Evolutionary conservation across 1,139 yeast genomes (phyloP).

Genomic region (Blastobotrys persicus): DNA sequence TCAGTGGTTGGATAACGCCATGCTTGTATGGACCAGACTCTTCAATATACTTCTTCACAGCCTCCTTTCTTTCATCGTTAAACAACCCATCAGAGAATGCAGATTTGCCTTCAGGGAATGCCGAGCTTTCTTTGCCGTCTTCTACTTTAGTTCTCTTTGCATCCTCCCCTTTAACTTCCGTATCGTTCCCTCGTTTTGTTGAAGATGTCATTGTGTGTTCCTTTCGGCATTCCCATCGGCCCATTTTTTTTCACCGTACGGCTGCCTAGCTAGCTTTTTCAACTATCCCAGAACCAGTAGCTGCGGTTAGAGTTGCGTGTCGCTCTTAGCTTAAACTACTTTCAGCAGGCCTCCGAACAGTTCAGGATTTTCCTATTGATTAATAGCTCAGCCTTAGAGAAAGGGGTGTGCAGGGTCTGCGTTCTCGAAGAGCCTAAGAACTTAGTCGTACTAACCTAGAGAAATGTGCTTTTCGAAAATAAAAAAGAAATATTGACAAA

Average conservation of each 20-base stretch:
- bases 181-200: background rate
- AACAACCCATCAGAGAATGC: constrained; percentile 16
- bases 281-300: too few species aligned
- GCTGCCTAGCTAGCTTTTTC: too few species aligned
- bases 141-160: constrained; percentile 1
- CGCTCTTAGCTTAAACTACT: too few species aligned
- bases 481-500: too few species aligned
- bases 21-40: constrained; percentile 77
- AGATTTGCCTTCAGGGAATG: constrained; percentile 9
- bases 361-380: too few species aligned
- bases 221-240: background rate
- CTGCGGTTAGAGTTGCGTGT: too few species aligned
- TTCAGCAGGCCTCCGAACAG: too few species aligned
- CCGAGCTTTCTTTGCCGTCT: constrained; percentile 6
- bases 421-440: too few species aligned
- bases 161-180: background rate
- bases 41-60: constrained; percentile 30
- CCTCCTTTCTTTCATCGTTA: constrained; percentile 17
- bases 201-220: background rate
- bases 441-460: too few species aligned
- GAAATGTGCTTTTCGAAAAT: too few species aligned
- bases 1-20: constrained; percentile 74
- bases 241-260: constrained; percentile 6
- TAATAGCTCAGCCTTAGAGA: too few species aligned
- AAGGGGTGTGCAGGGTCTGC: too few species aligned